Conservation (phyloP, 2,329 filamentous ascomycete species). For the Alternaria panax region DNA sequence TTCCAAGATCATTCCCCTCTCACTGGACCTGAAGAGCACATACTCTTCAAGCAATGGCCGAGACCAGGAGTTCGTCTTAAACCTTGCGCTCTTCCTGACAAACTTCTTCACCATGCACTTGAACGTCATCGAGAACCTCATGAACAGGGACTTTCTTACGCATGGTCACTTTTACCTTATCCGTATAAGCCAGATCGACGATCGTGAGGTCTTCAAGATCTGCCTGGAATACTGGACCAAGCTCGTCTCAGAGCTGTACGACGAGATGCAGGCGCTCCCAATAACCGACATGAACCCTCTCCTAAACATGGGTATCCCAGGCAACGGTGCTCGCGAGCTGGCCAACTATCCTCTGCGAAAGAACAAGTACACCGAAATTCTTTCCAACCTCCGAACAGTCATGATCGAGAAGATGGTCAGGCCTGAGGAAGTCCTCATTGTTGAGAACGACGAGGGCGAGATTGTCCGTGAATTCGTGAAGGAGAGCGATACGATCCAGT, state of each 20-base stretch:
- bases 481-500: constrained; percentile 97
- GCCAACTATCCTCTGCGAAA: constrained; percentile 93
- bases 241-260: constrained; percentile 95
- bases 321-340: constrained; percentile 86
- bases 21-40: constrained; percentile 87
- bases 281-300: constrained; percentile 93
- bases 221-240: constrained; percentile 99
- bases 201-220: constrained; percentile 99
- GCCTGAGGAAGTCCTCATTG: constrained; percentile 95
- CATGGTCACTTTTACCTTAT: constrained; percentile 99
- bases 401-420: constrained; percentile 99
- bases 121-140: constrained; percentile 91
- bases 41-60: constrained; percentile 90
- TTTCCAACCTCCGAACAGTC: constrained; percentile 92
- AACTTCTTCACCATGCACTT: constrained; percentile 97
- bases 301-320: constrained; percentile 77
- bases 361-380: constrained; percentile 94
- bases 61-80: constrained; percentile 98
- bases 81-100: constrained; percentile 91
- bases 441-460: constrained; percentile 99
- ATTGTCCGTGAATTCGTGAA: constrained; percentile 99
- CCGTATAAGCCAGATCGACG: constrained; percentile 97
- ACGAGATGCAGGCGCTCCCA: constrained; percentile 97
- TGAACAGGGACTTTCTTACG: constrained; percentile 91
- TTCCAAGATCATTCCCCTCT: constrained; percentile 88